phyloP scores from a whole-genome alignment of 108 stramenopile species.

The Heterococcus sp. region DNA sequence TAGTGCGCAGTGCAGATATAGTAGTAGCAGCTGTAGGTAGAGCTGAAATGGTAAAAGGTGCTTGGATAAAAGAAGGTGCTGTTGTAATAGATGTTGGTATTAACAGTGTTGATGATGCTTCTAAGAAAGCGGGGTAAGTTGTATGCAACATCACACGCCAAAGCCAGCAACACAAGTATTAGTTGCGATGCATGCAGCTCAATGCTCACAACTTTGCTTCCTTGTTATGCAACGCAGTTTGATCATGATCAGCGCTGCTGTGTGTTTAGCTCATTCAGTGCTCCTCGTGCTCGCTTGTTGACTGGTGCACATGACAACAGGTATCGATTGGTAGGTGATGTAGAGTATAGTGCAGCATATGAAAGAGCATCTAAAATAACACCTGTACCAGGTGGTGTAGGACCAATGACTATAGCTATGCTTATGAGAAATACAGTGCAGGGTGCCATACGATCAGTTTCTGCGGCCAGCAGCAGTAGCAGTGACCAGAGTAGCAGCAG shows the following conservation, averaged over 20 bases:
- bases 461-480: neutral
- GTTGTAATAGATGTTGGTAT: slow-evolving; percentile 98
- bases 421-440: slow-evolving; percentile 85
- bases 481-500: neutral
- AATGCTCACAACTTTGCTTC: neutral
- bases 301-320: neutral
- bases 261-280: neutral
- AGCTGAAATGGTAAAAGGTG: slow-evolving; percentile 74
- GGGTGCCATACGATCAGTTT: slow-evolving; percentile 31
- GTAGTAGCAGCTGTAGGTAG: slow-evolving; percentile 91
- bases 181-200: neutral
- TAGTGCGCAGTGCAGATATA: slow-evolving; percentile 83
- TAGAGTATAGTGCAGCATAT: slow-evolving; percentile 20
- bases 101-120: slow-evolving; percentile 69
- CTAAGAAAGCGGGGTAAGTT: slow-evolving; percentile 44
- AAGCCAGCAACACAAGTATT: neutral
- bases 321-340: slow-evolving; percentile 74
- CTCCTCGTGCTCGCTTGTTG: too few relatives aligned
- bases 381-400: slow-evolving; percentile 96
- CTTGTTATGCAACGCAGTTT: neutral
- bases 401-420: slow-evolving; percentile 99
- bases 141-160: neutral
- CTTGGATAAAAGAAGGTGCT: slow-evolving; percentile 91
- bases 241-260: neutral
- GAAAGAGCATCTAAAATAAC: slow-evolving; percentile 75